Conservation (phyloP, 495 filamentous ascomycete genomes). For the Neurospora discreta region DNA sequence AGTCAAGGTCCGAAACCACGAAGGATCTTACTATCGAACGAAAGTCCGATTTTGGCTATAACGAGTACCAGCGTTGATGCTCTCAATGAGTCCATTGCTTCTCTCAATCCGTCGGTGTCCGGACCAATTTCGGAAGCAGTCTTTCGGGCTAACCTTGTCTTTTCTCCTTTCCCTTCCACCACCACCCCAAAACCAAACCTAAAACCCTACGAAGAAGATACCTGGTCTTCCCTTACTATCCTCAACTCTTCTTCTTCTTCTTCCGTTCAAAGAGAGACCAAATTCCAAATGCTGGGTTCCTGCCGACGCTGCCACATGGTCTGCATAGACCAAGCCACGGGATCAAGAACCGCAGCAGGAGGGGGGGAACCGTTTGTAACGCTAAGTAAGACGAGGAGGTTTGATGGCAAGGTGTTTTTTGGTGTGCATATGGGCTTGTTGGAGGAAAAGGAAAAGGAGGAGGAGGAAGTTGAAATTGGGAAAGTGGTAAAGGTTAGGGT, state of each 20-base stretch:
- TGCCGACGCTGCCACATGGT: slow-evolving; percentile 94
- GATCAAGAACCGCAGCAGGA: slow-evolving; percentile 38
- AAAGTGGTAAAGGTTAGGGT: no score
- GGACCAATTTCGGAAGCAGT: slow-evolving; percentile 43
- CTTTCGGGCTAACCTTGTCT: slow-evolving; percentile 75
- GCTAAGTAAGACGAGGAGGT: slow-evolving; percentile 70
- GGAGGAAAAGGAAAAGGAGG: slow-evolving; percentile 14
- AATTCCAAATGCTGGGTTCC: slow-evolving; percentile 62
- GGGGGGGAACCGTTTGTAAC: slow-evolving; percentile 77
- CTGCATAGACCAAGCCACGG: slow-evolving; percentile 79
- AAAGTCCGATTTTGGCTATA: slow-evolving; percentile 81
- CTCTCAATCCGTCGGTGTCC: accelerated
- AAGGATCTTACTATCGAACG: slow-evolving; percentile 79
- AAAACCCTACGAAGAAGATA: slow-evolving; percentile 41
- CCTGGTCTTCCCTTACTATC: slow-evolving; percentile 41
- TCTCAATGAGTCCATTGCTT: slow-evolving; percentile 57
- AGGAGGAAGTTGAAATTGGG: no score
- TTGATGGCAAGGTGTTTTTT: slow-evolving; percentile 76
- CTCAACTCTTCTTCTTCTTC: slow-evolving; percentile 12
- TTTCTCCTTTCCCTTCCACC: neutral
- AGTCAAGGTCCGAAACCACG: slow-evolving; percentile 5
- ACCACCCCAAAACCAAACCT: neutral
- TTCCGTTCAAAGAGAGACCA: neutral
- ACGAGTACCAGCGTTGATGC: slow-evolving; percentile 66
- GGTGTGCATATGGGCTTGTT: slow-evolving; percentile 60